Evolutionary conservation across 2,329 filamentous ascomycete genomes (phyloP), one percentile per base, ranked within the genome.

Genomic region (Cladophialophora exuberans): DNA sequence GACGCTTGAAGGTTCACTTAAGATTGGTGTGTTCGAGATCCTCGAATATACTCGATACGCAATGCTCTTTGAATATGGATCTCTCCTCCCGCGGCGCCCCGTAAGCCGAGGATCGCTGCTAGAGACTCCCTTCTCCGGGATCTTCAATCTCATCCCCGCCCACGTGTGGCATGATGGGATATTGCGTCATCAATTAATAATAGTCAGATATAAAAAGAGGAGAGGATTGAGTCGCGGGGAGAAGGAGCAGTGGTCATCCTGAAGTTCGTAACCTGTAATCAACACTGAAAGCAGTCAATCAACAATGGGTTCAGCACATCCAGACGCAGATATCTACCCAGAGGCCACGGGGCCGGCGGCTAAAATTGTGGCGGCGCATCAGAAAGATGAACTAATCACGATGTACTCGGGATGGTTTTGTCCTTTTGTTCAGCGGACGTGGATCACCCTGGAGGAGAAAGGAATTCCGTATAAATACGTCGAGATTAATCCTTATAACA

Each of bases 331-430:
- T 43, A 30, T 78, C 30, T 68, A 77, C 57, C 73, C 75, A 2
- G 68, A 72, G 52, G 76, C 76, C 44, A 78, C 74, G 3, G 76
- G 77, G 6, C 62, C 65, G 4, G 77, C 76, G 25, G 73, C 73
- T 55, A 52, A 54, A 1, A 61, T 73, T 33, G 71, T 72, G 11
- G 67, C 69, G 22, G 61, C 64, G 43, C 71, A 73, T 53, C 59
- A 61, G 17, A 58, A 62, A 22, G 67, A 73, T 41, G 65, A 72
- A 51, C 70, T 70, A 3, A 58, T 74, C 54, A 88, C 87, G 68
- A 76, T 90, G 10, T 90, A 89, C 70, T 83, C 83, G 11, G 85
- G 84, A 60, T 91, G 87, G 87, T 90, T 90, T 76, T 93, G 80
- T 65, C 80, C 81, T 50, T 79, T 78, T 62, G 76, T 90, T 3